Conservation (phyloP, 306 rosid species). For the Coriaria nepalensis region DNA sequence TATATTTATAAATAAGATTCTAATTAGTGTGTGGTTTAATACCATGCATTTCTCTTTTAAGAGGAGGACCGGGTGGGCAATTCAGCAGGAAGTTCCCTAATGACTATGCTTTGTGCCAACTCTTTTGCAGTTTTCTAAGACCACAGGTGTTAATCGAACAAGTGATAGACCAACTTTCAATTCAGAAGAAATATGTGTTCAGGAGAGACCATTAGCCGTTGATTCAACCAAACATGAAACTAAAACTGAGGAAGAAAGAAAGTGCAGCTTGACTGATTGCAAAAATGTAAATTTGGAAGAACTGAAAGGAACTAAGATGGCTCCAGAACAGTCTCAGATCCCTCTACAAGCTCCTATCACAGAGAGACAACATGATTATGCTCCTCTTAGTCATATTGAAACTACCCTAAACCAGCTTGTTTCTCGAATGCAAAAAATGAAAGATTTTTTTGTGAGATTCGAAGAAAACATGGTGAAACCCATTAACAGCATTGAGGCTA, state of each 20-base stretch:
- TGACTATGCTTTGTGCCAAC: constrained; percentile 82
- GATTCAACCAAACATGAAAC: constrained; percentile 21
- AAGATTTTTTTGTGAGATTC: constrained; percentile 54
- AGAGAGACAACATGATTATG: constrained; percentile 21
- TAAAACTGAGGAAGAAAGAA: constrained; percentile 23
- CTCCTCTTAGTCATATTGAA: constrained; percentile 24
- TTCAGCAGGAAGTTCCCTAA: constrained; percentile 46
- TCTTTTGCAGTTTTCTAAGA: constrained; percentile 60
- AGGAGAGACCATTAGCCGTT: constrained; percentile 11
- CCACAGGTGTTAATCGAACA: constrained; percentile 25
- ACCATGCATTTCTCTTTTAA: too few relatives aligned
- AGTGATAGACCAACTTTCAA: constrained; percentile 19
- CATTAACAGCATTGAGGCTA: constrained; percentile 56
- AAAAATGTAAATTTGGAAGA: constrained; percentile 27
- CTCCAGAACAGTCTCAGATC: constrained; percentile 20
- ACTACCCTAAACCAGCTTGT: constrained; percentile 39
- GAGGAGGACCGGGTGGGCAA: constrained; percentile 27
- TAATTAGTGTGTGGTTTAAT: too few relatives aligned
- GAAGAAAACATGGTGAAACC: constrained; percentile 79
- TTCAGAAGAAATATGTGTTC: constrained; percentile 20
- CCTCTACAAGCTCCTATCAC: constrained; percentile 19
- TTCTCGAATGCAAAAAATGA: constrained; percentile 63
- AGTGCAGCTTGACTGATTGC: constrained; percentile 16
- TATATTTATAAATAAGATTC: too few relatives aligned
- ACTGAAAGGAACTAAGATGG: constrained; percentile 19